A percentile compares a stretch with the other conserved stretches of the same genome.
These are phyloP conservation scores for Ophiocordyceps sinensis DNA, from an alignment of 2,329 filamentous ascomycete genomes.

Conservation along the genomic window DNA sequence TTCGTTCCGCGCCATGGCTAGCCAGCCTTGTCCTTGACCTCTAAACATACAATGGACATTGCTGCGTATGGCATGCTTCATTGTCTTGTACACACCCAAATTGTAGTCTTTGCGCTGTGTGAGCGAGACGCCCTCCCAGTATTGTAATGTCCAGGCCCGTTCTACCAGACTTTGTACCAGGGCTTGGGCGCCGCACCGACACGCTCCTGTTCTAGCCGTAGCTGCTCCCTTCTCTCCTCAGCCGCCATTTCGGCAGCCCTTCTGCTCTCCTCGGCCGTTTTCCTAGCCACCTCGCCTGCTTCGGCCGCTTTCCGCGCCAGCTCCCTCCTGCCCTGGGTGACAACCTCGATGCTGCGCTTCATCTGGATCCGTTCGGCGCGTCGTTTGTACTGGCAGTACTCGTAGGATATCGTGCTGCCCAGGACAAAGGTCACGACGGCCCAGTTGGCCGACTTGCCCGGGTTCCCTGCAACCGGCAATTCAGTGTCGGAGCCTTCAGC, in stretches of 20 bases:
- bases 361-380: constrained; percentile 68
- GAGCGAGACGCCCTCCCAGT: neutral
- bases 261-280: too few relatives aligned
- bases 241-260: constrained; percentile 3
- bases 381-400: constrained; percentile 68
- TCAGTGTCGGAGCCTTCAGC: neutral
- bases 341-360: constrained; percentile 64
- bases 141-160: neutral
- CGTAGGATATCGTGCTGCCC: constrained; percentile 58
- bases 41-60: too few relatives aligned
- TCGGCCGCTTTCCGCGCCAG: constrained; percentile 28
- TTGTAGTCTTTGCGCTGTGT: neutral
- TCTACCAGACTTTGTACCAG: constrained; percentile 45
- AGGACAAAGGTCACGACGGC: constrained; percentile 65
- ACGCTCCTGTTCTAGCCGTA: constrained; percentile 16
- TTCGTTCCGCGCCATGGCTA: too few relatives aligned
- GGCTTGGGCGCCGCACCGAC: constrained; percentile 20
- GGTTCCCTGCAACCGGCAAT: constrained; percentile 12
- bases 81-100: too few relatives aligned
- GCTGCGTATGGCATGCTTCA: too few relatives aligned
- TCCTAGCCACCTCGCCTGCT: constrained; percentile 14
- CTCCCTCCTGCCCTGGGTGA: constrained; percentile 34
- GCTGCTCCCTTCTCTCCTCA: constrained; percentile 21
- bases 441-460: constrained; percentile 57
- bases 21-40: too few relatives aligned